phyloP scores from a whole-genome alignment of 495 filamentous ascomycete genomes.

The Penicillium antarcticum region DNA sequence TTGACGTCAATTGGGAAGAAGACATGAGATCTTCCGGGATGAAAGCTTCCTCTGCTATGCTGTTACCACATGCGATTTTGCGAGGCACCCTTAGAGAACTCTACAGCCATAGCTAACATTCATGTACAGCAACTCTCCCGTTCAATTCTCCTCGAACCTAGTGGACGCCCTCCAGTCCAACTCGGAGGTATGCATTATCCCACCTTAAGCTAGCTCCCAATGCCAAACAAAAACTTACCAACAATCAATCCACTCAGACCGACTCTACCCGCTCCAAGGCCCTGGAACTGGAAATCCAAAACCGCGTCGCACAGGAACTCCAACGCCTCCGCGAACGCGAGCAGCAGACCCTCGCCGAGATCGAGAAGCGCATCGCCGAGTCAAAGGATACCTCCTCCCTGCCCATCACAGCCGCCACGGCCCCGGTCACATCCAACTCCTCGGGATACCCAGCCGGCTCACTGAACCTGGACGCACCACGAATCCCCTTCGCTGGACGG shows the following conservation, averaged over 20 bases:
- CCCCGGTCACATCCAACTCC: constrained; percentile 27
- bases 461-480: constrained; percentile 45
- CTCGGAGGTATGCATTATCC: constrained; percentile 64
- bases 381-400: constrained; percentile 31
- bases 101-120: constrained; percentile 1
- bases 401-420: constrained; percentile 27
- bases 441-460: constrained; percentile 40
- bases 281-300: constrained; percentile 84
- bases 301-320: constrained; percentile 82
- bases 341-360: constrained; percentile 51
- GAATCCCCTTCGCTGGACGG: constrained; percentile 45
- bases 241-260: constrained; percentile 51
- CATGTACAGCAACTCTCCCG: constrained; percentile 68
- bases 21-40: background rate
- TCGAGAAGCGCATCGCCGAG: constrained; percentile 53
- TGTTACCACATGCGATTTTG: background rate
- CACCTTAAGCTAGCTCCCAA: constrained; percentile 7
- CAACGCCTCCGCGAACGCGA: constrained; percentile 66
- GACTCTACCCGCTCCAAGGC: constrained; percentile 79
- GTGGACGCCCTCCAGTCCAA: constrained; percentile 77
- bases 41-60: background rate
- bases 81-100: background rate
- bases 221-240: constrained; percentile 6
- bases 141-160: constrained; percentile 83
- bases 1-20: constrained; percentile 11